Base-by-base conservation (phyloP, 169 alveolate species). In the Amoebophrya sp. region DNA sequence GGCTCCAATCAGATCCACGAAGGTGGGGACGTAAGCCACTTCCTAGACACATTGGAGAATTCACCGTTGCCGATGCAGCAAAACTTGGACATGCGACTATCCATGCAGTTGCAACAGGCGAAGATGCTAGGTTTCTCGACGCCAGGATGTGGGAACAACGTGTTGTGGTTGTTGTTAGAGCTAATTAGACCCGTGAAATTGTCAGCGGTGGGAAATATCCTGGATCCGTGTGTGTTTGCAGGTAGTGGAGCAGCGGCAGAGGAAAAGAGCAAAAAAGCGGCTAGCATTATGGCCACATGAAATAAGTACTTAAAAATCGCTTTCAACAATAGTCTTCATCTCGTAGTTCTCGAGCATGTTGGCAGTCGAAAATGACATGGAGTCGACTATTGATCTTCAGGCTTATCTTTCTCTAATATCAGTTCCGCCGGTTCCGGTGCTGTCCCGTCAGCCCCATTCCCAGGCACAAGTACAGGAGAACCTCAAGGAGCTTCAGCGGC, bases 1-100 rank as follows among this genome's bases (percentile, higher is more conserved):
- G 83, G 83, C 36, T 29, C 83, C 33, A 65, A 65, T 36, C 83
- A 65, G 83, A 65, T 65, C n/a, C 83, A 65, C 83, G 83, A 65
- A 36, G 83, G 83, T 36, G 83, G 83, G 83, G 33, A 65, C 33
- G 36, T 12, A 6, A 6, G n/a, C 36, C 83, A 65, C 83, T 65
- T 65, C 83, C 2, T 65, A 29, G 83, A 65, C 83, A 65, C 83
- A 6, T 26, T 65, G 36, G 2, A 1, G 33, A 65, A 65, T 36
- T 65, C 83, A 36, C 33, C 2, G 38, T 0, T 65, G 33, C 83
- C 83, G 33, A 6, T 65, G 38, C 83, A 65, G 38, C 83, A 65
- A 36, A 65, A 65, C 83, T 65, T 65, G 26, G 83, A 65, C 33
- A 18, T 18, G 33, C 83, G 83, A 36, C 26, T 65, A 6, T 26